phyloP scores from a whole-genome alignment of 352 stramenopile genomes.

The Pythium apleroticum region DNA sequence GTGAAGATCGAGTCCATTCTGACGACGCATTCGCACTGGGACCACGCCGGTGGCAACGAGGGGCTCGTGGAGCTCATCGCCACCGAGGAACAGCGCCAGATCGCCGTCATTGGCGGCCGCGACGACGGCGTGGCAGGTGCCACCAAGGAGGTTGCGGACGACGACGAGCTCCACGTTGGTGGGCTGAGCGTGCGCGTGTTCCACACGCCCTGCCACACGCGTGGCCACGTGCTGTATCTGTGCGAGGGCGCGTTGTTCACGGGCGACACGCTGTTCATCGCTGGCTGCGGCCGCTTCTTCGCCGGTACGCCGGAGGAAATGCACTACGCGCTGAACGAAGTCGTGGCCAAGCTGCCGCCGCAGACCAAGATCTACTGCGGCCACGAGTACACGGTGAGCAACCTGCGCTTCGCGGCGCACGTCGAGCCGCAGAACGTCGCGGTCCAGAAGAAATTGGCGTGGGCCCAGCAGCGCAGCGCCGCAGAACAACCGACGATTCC shows the following conservation, averaged over 20 bases:
- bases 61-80: conserved; percentile 58
- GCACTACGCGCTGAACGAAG: conserved; percentile 78
- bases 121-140: conserved; percentile 63
- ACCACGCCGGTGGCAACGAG: conserved; percentile 89
- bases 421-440: conserved; percentile 88
- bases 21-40: conserved; percentile 91
- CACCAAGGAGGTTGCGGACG: conserved; percentile 59
- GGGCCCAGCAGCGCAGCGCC: conserved; percentile 46
- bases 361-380: conserved; percentile 86
- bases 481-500: conserved; percentile 80
- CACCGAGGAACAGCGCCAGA: conserved; percentile 29
- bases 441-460: conserved; percentile 62
- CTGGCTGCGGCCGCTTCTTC: conserved; percentile 89
- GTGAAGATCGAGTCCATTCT: conserved; percentile 85
- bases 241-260: conserved; percentile 85
- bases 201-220: conserved; percentile 92
- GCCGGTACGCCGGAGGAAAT: conserved; percentile 80
- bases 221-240: conserved; percentile 83
- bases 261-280: conserved; percentile 91
- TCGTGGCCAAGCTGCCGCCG: conserved; percentile 66
- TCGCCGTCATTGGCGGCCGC: conserved; percentile 72
- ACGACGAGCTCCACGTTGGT: conserved; percentile 72
- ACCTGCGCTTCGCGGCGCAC: conserved; percentile 87
- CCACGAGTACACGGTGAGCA: conserved; percentile 93
- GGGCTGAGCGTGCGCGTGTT: conserved; percentile 52